Percentiles rank a stretch among this genome's conserved stretches.
Conservation (phyloP, 2,329 filamentous ascomycete species). For the Diaporthe sp. region DNA sequence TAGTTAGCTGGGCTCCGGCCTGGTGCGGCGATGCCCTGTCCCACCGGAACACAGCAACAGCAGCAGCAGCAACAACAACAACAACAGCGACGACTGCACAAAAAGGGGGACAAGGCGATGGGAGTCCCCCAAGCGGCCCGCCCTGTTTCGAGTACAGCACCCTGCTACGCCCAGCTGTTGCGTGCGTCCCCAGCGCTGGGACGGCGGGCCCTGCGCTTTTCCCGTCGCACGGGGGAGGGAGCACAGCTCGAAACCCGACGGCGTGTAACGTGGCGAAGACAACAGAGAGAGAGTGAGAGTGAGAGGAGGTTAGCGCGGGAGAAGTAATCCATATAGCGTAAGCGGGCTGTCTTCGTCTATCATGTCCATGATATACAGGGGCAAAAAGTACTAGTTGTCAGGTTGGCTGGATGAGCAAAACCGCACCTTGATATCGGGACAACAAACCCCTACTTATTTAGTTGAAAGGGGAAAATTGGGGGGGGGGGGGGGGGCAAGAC, state of each 20-base stretch:
- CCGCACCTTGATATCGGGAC: neutral
- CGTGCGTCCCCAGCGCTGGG: constrained; percentile 17
- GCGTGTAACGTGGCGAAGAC: constrained; percentile 35
- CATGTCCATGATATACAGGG: neutral
- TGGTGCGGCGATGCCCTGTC: constrained; percentile 1
- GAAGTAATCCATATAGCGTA: no score
- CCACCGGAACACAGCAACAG: constrained; percentile 23
- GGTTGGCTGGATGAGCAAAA: neutral
- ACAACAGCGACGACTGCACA: neutral
- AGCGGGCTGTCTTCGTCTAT: neutral
- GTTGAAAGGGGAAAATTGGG: no score
- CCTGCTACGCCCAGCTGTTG: constrained; percentile 29
- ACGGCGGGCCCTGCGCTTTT: constrained; percentile 25
- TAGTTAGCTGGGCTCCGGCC: neutral
- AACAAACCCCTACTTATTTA: neutral
- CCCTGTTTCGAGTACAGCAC: constrained; percentile 41
- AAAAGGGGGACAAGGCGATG: constrained; percentile 8
- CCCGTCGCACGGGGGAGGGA: constrained; percentile 31
- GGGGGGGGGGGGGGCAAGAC: neutral
- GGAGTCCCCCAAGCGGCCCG: constrained; percentile 21
- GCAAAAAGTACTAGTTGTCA: no score
- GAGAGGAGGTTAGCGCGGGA: no score
- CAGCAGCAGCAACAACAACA: neutral
- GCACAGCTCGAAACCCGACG: constrained; percentile 39
- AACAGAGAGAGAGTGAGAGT: neutral